Conservation (phyloP, 169 alveolate species). For the Cryptosporidium viatorum region DNA sequence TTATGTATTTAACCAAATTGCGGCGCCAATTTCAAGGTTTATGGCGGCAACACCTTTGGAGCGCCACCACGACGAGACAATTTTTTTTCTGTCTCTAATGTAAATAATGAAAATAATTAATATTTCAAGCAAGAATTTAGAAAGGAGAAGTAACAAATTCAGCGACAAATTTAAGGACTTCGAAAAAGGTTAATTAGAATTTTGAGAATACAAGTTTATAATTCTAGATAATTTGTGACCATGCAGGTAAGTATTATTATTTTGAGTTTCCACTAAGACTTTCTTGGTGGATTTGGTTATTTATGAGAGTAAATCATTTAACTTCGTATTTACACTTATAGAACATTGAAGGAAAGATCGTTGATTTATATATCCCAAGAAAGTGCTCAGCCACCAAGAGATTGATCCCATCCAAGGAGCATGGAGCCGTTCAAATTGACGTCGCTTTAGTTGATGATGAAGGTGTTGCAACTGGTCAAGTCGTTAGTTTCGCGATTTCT, state of each 20-base stretch:
- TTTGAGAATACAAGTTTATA: neutral
- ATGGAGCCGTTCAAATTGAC: slow-evolving; percentile 93
- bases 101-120: neutral
- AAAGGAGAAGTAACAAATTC: neutral
- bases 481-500: slow-evolving; percentile 89
- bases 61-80: slow-evolving; percentile 3
- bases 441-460: slow-evolving; percentile 92
- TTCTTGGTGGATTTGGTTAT: neutral
- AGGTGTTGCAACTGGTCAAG: slow-evolving; percentile 88
- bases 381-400: slow-evolving; percentile 95
- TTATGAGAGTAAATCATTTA: neutral
- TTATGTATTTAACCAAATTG: neutral
- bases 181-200: neutral
- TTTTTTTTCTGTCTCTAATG: neutral
- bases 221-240: neutral
- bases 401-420: slow-evolving; percentile 91
- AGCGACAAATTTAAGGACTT: neutral
- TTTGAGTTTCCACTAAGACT: neutral
- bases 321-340: slow-evolving; percentile 68
- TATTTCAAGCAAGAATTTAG: neutral
- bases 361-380: slow-evolving; percentile 94
- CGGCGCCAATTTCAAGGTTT: neutral
- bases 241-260: slow-evolving; percentile 55
- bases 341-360: slow-evolving; percentile 92
- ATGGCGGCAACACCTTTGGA: neutral